Evolutionary conservation across 495 filamentous ascomycete species (phyloP), one percentile per base, ranked within the genome.

Genomic region (Neurospora sp.): DNA sequence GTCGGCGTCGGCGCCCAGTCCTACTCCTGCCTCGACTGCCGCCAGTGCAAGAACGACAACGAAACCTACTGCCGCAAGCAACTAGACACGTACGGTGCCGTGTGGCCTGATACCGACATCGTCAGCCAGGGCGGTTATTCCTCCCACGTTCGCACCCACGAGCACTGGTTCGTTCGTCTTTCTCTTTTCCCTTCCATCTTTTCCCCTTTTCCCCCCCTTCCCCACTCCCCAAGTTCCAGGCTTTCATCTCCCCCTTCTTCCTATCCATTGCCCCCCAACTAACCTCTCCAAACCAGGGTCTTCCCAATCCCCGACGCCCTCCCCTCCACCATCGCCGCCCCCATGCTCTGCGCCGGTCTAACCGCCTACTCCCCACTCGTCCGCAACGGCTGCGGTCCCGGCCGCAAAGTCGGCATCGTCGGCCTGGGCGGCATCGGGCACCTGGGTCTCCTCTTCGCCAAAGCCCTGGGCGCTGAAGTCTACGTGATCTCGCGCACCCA

Each of bases 281-380:
- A n/a, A n/a, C n/a, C n/a, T n/a, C n/a, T n/a, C n/a, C n/a, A n/a
- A n/a, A n/a, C 37, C 59, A 85, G 83, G 82, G 86, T 88, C 35
- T 95, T 94, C 83, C 90, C 89, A 35, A 95, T 97, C 73, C 94
- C 94, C 20, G 90, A 92, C 20, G 86, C 84, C 6, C 87, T 97
- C 59, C 81, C 89, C 27, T 89, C 84, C 75, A 85, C 85, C 53
- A 78, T 89, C 40, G 93, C 91, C 1, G 94, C 94, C 16, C 94
- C 93, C 2, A 96, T 97, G 93, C 86, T 97, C 77, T 97, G 94
- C 79, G 94, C 93, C 41, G 94, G 94, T 61, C 81, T 96, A 40
- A 97, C 94, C 1, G 89, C 89, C 39, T 97, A 90, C 82, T 90
- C 88, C 41, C 93, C 93, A 0, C 85, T 97, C 3, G 89, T 92